Percentiles rank a stretch among this genome's conserved stretches.
Conservation (phyloP, 768 basidiomycete genomes). For the Pisolithus tinctorius region DNA sequence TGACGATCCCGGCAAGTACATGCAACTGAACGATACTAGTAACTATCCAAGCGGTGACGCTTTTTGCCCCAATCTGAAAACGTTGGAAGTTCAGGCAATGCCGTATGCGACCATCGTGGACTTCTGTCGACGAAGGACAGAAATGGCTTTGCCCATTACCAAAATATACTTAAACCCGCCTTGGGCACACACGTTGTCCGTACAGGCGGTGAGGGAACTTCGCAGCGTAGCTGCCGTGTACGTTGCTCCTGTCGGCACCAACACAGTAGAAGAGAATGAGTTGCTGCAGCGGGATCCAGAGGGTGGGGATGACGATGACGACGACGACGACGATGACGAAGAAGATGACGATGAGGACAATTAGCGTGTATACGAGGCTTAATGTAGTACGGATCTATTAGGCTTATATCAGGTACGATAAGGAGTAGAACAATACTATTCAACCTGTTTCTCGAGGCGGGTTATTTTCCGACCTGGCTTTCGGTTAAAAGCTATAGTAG, state of each 20-base stretch:
- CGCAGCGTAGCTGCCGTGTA: constrained; percentile 24
- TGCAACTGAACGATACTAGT: constrained; percentile 3
- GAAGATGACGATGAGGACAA: not conserved
- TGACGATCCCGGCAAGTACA: constrained; percentile 28
- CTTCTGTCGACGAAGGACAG: constrained; percentile 32
- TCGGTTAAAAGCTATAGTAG: no score
- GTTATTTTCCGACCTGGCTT: not conserved
- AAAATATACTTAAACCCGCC: constrained; percentile 42
- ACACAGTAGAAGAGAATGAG: constrained; percentile 40
- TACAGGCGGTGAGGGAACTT: constrained; percentile 17
- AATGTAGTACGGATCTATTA: not conserved
- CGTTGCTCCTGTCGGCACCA: constrained; percentile 29
- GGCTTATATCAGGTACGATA: not conserved
- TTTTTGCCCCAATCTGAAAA: constrained; percentile 39
- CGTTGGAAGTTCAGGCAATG: constrained; percentile 41
- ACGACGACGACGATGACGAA: not conserved
- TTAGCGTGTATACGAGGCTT: not conserved
- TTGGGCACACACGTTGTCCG: constrained; percentile 17
- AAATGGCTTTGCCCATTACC: constrained; percentile 37
- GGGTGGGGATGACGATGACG: not conserved
- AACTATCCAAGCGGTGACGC: constrained; percentile 9
- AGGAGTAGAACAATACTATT: not conserved
- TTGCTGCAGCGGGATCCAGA: constrained; percentile 20
- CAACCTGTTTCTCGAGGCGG: no score
- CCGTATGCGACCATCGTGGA: constrained; percentile 25